These are phyloP conservation scores for Inga leiocalycina DNA, from an alignment of 306 rosid species.

Conservation along the genomic window DNA sequence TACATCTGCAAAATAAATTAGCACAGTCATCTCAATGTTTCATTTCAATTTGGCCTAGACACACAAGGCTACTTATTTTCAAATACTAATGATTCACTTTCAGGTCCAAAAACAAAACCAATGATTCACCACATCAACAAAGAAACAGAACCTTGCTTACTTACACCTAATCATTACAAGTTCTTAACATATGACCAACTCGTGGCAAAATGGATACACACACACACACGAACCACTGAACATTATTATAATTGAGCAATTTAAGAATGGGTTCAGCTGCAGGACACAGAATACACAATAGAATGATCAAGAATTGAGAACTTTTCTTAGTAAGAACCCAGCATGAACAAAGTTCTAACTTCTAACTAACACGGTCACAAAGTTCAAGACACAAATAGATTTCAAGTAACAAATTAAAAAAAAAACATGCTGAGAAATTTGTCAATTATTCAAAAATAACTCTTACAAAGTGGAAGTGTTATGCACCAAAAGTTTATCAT, in stretches of 20 bases:
- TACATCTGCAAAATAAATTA: slow-evolving; percentile 69
- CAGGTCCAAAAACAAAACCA: background rate
- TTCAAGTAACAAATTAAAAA: slow-evolving; percentile 14
- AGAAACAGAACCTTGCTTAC: slow-evolving; percentile 23
- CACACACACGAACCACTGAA: background rate
- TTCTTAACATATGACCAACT: background rate
- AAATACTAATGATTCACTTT: slow-evolving; percentile 5
- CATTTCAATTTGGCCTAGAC: slow-evolving; percentile 30
- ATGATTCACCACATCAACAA: slow-evolving; percentile 1
- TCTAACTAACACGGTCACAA: slow-evolving; percentile 10
- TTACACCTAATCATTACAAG: slow-evolving; percentile 18
- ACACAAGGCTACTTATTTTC: background rate
- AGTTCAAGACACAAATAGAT: slow-evolving; percentile 27
- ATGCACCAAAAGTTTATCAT: background rate
- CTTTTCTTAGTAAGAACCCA: slow-evolving; percentile 25
- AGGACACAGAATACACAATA: slow-evolving; percentile 9
- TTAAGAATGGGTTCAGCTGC: slow-evolving; percentile 24
- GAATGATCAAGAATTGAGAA: slow-evolving; percentile 22
- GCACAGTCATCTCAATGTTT: slow-evolving; percentile 29
- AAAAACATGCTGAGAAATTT: slow-evolving; percentile 21
- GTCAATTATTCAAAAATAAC: background rate
- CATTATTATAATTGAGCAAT: slow-evolving; percentile 20
- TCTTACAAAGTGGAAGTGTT: background rate
- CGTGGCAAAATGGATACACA: background rate
- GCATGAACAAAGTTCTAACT: slow-evolving; percentile 3